A percentile compares a stretch with the other conserved stretches of the same genome.
These are phyloP conservation scores for Botryotinia calthae DNA, from an alignment of 2,329 filamentous ascomycete genomes.

Conservation along the genomic window DNA sequence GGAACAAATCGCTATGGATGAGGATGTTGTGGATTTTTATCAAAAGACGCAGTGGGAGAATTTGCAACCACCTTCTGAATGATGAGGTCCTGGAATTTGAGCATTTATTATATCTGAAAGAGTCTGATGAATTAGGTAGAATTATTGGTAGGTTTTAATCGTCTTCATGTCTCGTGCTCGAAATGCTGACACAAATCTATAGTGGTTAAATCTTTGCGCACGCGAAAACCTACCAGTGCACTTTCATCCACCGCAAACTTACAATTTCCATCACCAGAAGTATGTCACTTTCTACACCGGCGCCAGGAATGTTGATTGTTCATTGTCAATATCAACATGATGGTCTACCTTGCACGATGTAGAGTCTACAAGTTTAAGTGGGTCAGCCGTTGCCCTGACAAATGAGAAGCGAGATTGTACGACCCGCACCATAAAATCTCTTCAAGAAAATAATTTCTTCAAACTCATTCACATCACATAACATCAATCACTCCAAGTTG, in stretches of 20 bases:
- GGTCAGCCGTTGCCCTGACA: not conserved
- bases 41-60: constrained; percentile 31
- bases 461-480: not conserved
- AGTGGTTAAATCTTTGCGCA: not conserved
- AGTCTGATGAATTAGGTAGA: not conserved
- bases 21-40: constrained; percentile 34
- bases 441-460: not conserved
- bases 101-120: not conserved
- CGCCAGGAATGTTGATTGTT: not conserved
- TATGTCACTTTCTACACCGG: not conserved
- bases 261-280: not conserved
- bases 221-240: not conserved
- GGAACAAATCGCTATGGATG: constrained; percentile 27
- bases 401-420: constrained; percentile 10
- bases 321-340: not conserved
- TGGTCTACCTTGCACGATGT: not conserved
- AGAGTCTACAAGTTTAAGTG: constrained; percentile 1
- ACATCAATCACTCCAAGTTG: not conserved
- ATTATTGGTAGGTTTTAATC: not conserved
- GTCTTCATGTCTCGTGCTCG: not conserved
- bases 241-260: not conserved
- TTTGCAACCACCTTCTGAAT: constrained; percentile 4
- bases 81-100: not conserved
- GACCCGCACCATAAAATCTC: constrained; percentile 15
- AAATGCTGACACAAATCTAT: not conserved